A percentile compares a stretch with the other conserved stretches of the same genome.
Conservation (phyloP, 2,329 filamentous ascomycete species). For the Exutisphaerella laricina region DNA sequence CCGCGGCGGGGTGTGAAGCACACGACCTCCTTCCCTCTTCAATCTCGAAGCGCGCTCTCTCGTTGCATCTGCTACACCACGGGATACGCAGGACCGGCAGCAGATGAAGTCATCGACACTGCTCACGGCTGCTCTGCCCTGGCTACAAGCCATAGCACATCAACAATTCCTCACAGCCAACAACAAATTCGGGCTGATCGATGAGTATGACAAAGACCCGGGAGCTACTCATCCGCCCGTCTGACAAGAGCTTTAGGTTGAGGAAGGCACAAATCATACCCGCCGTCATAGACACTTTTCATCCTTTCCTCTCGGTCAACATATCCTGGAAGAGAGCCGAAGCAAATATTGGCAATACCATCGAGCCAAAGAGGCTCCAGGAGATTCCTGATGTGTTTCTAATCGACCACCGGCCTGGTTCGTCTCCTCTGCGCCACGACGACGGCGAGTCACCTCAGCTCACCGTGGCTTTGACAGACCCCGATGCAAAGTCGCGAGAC, state of each 20-base stretch:
- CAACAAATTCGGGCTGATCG: constrained; percentile 16
- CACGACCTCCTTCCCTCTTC: constrained; percentile 16
- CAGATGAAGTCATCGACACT: too few species aligned
- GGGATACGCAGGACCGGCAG: too few species aligned
- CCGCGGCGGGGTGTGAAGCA: too few species aligned
- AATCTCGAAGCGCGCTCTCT: too few species aligned
- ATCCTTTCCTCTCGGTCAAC: constrained; percentile 48
- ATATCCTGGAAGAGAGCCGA: constrained; percentile 42
- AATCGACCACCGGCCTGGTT: constrained; percentile 14
- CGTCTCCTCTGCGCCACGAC: constrained; percentile 1
- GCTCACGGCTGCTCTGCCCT: too few species aligned
- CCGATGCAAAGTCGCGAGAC: constrained; percentile 51
- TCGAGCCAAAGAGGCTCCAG: constrained; percentile 42
- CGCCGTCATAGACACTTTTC: constrained; percentile 54
- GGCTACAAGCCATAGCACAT: not conserved
- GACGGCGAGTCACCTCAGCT: constrained; percentile 32
- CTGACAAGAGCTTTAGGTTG: constrained; percentile 17
- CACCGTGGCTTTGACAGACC: constrained; percentile 51
- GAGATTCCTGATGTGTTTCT: constrained; percentile 37
- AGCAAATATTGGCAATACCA: constrained; percentile 51
- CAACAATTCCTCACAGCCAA: constrained; percentile 8
- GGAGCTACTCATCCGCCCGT: not conserved
- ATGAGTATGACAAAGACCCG: constrained; percentile 15
- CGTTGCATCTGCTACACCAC: too few species aligned
- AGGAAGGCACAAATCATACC: constrained; percentile 32